These are phyloP conservation scores for Flaveria robusta DNA, from an alignment of 129 eudicot genomes.

Conservation along the genomic window DNA sequence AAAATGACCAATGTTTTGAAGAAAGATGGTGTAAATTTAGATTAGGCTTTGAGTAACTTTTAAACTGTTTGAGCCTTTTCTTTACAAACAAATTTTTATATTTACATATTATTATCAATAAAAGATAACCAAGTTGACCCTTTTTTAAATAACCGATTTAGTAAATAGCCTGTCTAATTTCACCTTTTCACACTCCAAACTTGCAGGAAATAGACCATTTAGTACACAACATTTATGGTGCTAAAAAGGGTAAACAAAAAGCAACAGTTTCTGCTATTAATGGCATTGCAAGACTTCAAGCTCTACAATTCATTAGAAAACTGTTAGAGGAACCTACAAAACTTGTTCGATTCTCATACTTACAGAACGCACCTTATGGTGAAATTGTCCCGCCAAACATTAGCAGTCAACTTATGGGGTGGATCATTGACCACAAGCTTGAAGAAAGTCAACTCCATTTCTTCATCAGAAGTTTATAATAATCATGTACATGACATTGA, in stretches of 20 bases:
- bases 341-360: slow-evolving; percentile 71
- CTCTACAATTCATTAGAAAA: slow-evolving; percentile 69
- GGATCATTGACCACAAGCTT: slow-evolving; percentile 60
- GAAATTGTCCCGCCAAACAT: slow-evolving; percentile 78
- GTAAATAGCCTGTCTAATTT: neutral
- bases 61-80: neutral
- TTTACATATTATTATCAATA: neutral
- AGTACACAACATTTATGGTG: slow-evolving; percentile 62
- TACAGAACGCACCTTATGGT: slow-evolving; percentile 80
- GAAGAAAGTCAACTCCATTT: slow-evolving; percentile 19
- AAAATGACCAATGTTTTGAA: neutral
- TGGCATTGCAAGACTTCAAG: slow-evolving; percentile 84
- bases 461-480: slow-evolving; percentile 34
- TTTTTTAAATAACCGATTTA: neutral
- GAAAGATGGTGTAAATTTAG: neutral
- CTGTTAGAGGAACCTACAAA: slow-evolving; percentile 85
- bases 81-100: neutral
- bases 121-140: slow-evolving; percentile 13
- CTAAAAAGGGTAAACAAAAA: slow-evolving; percentile 68
- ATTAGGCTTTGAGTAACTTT: slow-evolving; percentile 7
- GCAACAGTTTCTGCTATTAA: slow-evolving; percentile 59
- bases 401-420: slow-evolving; percentile 94
- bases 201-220: slow-evolving; percentile 72
- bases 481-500: slow-evolving; percentile 70
- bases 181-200: slow-evolving; percentile 4